Conservation (phyloP, 768 basidiomycete species). For the Mycena sanguinolenta region DNA sequence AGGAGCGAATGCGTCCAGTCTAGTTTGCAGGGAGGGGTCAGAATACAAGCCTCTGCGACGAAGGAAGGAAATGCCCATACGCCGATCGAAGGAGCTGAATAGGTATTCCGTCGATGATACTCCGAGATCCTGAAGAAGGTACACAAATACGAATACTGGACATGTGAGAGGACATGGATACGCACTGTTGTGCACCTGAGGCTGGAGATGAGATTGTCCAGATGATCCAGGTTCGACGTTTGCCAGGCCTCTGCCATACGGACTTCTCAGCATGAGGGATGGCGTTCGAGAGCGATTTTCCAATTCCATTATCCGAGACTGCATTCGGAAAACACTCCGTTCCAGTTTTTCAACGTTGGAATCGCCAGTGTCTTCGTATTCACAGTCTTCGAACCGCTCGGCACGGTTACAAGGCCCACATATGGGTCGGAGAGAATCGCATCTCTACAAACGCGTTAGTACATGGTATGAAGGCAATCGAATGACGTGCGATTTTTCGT, state of each 20-base stretch:
- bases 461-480: too few relatives aligned
- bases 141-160: not conserved
- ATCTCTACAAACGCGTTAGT: constrained; percentile 47
- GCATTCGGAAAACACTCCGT: constrained; percentile 51
- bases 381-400: constrained; percentile 57
- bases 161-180: not conserved
- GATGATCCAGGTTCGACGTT: not conserved
- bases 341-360: constrained; percentile 55
- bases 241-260: constrained; percentile 36
- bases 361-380: constrained; percentile 54
- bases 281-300: constrained; percentile 33
- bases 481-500: constrained; percentile 56
- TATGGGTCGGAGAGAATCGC: constrained; percentile 56
- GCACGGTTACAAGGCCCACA: constrained; percentile 58
- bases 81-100: constrained; percentile 7
- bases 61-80: constrained; percentile 3
- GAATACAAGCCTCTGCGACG: too few relatives aligned
- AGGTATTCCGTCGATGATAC: not conserved
- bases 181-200: not conserved
- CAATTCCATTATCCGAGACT: constrained; percentile 50
- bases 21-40: constrained; percentile 2
- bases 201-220: not conserved
- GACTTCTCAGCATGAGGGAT: constrained; percentile 39
- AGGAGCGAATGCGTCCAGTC: constrained; percentile 15
- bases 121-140: not conserved